Conservation (phyloP, 176 grass and related monocot genomes). For the bread wheat (Triticum aestivum) region DNA sequence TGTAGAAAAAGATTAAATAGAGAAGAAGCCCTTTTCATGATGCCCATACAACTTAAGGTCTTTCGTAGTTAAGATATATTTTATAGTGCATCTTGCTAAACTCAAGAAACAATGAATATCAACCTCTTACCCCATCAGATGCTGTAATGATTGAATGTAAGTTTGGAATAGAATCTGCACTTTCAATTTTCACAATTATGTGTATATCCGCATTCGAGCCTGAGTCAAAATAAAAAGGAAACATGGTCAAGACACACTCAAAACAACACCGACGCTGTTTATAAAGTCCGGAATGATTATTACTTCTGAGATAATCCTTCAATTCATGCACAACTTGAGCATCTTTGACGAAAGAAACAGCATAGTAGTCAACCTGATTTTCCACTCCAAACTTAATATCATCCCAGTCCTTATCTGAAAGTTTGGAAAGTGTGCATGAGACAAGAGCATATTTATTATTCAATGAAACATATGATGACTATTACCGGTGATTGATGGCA, state of each 20-base stretch:
- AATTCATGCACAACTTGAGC: slow-evolving; percentile 96
- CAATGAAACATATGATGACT: not conserved
- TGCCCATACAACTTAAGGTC: slow-evolving; percentile 24
- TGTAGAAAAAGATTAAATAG: not conserved
- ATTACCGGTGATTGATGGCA: slow-evolving; percentile 97
- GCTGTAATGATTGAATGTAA: slow-evolving; percentile 94
- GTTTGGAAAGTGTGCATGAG: slow-evolving; percentile 31
- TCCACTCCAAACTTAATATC: slow-evolving; percentile 99
- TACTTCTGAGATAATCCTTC: slow-evolving; percentile 97
- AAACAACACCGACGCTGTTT: slow-evolving; percentile 3
- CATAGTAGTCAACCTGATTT: slow-evolving; percentile 97
- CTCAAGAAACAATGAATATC: not conserved
- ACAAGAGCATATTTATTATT: not conserved
- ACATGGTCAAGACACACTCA: slow-evolving; percentile 10
- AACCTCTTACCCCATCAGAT: slow-evolving; percentile 86
- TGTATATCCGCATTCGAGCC: slow-evolving; percentile 88
- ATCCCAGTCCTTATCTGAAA: slow-evolving; percentile 99
- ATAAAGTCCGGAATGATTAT: slow-evolving; percentile 14
- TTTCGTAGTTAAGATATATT: slow-evolving; percentile 1
- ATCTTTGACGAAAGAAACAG: slow-evolving; percentile 99
- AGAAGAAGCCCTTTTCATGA: slow-evolving; percentile 22
- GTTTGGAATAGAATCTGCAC: slow-evolving; percentile 98
- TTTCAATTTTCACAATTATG: slow-evolving; percentile 98
- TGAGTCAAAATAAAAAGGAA: slow-evolving; percentile 41
- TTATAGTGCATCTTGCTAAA: slow-evolving; percentile 16